Percentiles rank a stretch among this genome's conserved stretches.
phyloP scores from a whole-genome alignment of 495 filamentous ascomycete species.

The Aspergillus incahuasiensis region DNA sequence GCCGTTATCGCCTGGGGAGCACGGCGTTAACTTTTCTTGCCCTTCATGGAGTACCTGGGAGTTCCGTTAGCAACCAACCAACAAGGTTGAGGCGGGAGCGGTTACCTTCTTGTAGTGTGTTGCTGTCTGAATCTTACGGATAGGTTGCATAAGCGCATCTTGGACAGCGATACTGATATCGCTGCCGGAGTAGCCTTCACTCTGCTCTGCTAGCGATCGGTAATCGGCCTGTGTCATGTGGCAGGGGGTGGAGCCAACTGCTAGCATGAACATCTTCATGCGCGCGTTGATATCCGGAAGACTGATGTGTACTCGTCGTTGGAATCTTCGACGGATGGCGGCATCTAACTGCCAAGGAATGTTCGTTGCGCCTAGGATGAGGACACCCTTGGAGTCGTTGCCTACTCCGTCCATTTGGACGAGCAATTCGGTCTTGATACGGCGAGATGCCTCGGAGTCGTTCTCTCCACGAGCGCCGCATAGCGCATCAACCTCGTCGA shows the following conservation, averaged over 20 bases:
- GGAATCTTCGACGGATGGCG: slow-evolving; percentile 96
- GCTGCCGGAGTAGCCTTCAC: slow-evolving; percentile 90
- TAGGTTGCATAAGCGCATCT: slow-evolving; percentile 95
- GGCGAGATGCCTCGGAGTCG: slow-evolving; percentile 91
- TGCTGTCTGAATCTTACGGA: slow-evolving; percentile 94
- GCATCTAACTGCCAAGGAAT: slow-evolving; percentile 99
- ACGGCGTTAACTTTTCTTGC: slow-evolving; percentile 78
- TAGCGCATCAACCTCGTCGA: slow-evolving; percentile 97
- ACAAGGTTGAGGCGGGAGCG: neutral
- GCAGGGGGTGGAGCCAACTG: slow-evolving; percentile 85
- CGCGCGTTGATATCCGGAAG: slow-evolving; percentile 83
- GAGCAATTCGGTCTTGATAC: slow-evolving; percentile 97
- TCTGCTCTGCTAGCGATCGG: slow-evolving; percentile 68
- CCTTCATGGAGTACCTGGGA: slow-evolving; percentile 67
- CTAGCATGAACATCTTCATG: slow-evolving; percentile 95
- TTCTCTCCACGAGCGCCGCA: slow-evolving; percentile 96
- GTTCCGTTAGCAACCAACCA: slow-evolving; percentile 3
- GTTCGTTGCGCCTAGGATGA: slow-evolving; percentile 96
- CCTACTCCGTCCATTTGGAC: slow-evolving; percentile 99
- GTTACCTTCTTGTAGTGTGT: slow-evolving; percentile 95
- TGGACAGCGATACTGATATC: slow-evolving; percentile 97
- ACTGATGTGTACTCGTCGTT: slow-evolving; percentile 90
- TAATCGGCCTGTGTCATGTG: slow-evolving; percentile 76
- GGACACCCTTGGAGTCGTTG: slow-evolving; percentile 84
- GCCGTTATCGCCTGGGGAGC: slow-evolving; percentile 81